phyloP scores from a whole-genome alignment of 2,329 filamentous ascomycete species.

The Monascus ruber region DNA sequence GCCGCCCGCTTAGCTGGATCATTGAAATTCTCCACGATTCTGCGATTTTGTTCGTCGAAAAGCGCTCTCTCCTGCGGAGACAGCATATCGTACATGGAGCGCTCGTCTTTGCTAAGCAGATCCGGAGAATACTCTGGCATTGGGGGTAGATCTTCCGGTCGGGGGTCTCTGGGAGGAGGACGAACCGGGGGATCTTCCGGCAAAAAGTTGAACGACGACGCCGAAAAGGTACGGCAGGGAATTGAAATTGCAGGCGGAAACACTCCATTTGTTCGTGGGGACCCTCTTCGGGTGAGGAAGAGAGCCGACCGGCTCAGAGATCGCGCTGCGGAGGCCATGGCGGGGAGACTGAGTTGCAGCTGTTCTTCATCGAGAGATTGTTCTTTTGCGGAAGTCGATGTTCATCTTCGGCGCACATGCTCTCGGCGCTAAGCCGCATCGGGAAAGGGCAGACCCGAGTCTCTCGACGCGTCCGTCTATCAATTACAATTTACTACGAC shows the following conservation, averaged over 20 bases:
- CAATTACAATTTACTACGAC: too few relatives aligned
- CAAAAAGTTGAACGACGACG: conserved; percentile 20
- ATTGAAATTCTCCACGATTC: conserved; percentile 28
- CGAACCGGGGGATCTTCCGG: conserved; percentile 22
- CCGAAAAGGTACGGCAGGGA: conserved; percentile 22
- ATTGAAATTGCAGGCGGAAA: conserved; percentile 6
- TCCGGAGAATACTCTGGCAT: conserved; percentile 28
- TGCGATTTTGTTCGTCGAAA: conserved; percentile 25
- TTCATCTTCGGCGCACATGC: not conserved
- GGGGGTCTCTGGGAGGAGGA: conserved; percentile 16
- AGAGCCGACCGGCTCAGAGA: conserved; percentile 27
- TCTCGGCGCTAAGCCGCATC: conserved; percentile 12
- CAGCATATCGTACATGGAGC: conserved; percentile 28
- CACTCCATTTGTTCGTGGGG: conserved; percentile 5
- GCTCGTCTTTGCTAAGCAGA: conserved; percentile 19
- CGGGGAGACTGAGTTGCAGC: too few relatives aligned
- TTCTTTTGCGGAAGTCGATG: too few relatives aligned
- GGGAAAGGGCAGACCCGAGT: not conserved
- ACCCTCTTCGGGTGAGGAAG: conserved; percentile 20
- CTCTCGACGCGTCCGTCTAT: too few relatives aligned
- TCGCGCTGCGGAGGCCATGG: conserved; percentile 30
- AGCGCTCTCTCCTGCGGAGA: conserved; percentile 24
- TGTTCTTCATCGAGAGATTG: too few relatives aligned
- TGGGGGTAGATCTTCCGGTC: conserved; percentile 17
- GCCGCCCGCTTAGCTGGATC: conserved; percentile 17